phyloP scores from a whole-genome alignment of 2,329 filamentous ascomycete species.

The Colletotrichum gloeosporioides region DNA sequence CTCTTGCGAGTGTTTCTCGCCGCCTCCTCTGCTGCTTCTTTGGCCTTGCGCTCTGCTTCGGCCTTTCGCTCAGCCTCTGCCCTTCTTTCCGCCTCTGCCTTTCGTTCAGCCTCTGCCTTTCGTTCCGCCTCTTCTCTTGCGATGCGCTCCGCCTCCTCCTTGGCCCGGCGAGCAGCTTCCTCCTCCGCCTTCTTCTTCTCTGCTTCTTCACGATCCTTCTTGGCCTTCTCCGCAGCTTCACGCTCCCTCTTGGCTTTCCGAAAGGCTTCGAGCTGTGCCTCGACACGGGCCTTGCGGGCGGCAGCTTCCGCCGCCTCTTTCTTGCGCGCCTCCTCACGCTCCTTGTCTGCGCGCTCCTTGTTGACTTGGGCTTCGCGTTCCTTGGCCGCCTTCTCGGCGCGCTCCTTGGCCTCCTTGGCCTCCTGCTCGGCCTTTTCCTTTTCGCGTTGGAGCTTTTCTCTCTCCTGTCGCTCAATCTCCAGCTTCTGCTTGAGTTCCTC shows the following conservation, averaged over 20 bases:
- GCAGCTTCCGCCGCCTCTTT: conserved; percentile 35
- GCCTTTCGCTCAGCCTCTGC: conserved; percentile 35
- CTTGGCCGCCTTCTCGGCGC: conserved; percentile 36
- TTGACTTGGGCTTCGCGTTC: conserved; percentile 35
- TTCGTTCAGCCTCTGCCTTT: conserved; percentile 35
- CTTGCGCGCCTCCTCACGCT: conserved; percentile 30
- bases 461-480: conserved; percentile 32
- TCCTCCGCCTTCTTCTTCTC: conserved; percentile 38
- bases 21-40: conserved; percentile 28
- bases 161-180: conserved; percentile 20
- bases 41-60: conserved; percentile 23
- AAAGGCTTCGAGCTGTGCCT: conserved; percentile 25
- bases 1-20: conserved; percentile 42
- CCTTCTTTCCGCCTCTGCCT: conserved; percentile 30
- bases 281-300: conserved; percentile 29
- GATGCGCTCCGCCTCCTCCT: conserved; percentile 39
- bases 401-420: conserved; percentile 24
- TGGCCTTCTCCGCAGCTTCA: conserved; percentile 50
- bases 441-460: conserved; percentile 42
- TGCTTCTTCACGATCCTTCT: conserved; percentile 51
- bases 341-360: conserved; percentile 44
- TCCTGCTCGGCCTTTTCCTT: conserved; percentile 56
- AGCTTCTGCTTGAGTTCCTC: conserved; percentile 35
- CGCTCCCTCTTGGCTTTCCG: conserved; percentile 40
- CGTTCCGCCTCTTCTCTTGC: conserved; percentile 44